Percentiles rank a stretch among this genome's conserved stretches.
These are phyloP conservation scores for Plasmodium vivax DNA, from an alignment of 169 alveolate species.

Conservation along the genomic window DNA sequence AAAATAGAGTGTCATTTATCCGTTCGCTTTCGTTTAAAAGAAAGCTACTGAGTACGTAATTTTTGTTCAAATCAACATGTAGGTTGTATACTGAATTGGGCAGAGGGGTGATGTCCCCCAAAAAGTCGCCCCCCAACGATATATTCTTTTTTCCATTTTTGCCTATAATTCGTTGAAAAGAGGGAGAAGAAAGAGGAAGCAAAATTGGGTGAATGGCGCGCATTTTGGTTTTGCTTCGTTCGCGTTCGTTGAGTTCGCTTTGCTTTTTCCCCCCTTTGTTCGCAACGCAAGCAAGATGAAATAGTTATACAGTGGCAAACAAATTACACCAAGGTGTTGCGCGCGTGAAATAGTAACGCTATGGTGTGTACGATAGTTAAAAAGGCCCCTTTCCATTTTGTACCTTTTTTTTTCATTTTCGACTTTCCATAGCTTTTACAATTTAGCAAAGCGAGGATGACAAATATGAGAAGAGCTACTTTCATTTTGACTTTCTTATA, in stretches of 20 bases:
- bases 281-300: neutral
- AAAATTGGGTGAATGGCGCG: neutral
- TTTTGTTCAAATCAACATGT: conserved; percentile 60
- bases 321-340: neutral
- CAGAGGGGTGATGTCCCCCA: conserved; percentile 71
- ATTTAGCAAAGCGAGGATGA: conserved; percentile 48
- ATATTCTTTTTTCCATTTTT: conserved; percentile 62
- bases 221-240: conserved; percentile 4
- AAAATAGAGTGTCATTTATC: conserved; percentile 49
- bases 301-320: neutral
- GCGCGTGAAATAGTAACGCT: neutral
- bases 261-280: neutral
- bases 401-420: conserved; percentile 53
- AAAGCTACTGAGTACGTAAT: conserved; percentile 53
- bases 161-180: conserved; percentile 27
- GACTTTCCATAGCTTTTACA: conserved; percentile 54
- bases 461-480: conserved; percentile 10
- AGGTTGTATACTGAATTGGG: conserved; percentile 72
- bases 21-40: conserved; percentile 39
- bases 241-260: neutral
- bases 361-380: neutral
- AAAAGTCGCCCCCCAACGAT: conserved; percentile 67
- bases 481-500: conserved; percentile 16
- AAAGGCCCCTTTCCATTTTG: neutral
- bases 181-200: conserved; percentile 1